Evolutionary conservation across 2,329 filamentous ascomycete genomes (phyloP), one percentile per base, ranked within the genome.

Genomic region (Emergomyces orientalis): DNA sequence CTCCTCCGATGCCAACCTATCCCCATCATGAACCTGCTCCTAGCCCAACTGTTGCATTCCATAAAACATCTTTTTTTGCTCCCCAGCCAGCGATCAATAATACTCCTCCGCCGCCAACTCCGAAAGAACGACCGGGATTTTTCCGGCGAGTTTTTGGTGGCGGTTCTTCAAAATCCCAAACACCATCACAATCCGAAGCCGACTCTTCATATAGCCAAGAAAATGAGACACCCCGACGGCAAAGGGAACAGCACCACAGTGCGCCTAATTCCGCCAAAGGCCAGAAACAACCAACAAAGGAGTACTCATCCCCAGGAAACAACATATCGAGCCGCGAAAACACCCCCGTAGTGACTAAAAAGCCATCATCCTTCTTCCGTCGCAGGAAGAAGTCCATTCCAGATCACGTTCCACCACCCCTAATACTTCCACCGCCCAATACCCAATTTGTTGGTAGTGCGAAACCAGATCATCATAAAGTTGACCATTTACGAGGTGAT

Each of bases 341-440:
- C 47, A 68, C 71, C 14, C 73, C 73, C 34, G 77, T 75, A 52
- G 78, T 97, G 60, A 89, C 90, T 70, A 97, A 97, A 80, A 97
- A 97, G 75, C 85, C 90, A 3, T 95, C 93, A 0, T 93, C 91
- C 0, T 97, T 99, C 78, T 97, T 97, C 78, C 85, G 94, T 65
- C 84, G 94, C 64, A 85, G 92, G 66, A 97, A 97, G 83, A 95
- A 93, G 82, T 96, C 92, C 5, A 84, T 86, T 17, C 47, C 59
- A 30, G 91, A 95, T 66, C 73, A 75, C 54, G 81, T 84, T 27
- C 82, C 82, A 47, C 86, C 88, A 41, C 86, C 88, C 9, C 75
- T 81, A 74, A 64, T 72, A 69, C 68, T 80, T 72, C 64, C 77
- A 74, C 75, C 80, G 52, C 68, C 78, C 34, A 75, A 77, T 45